These are phyloP conservation scores for Stachybotrys elegans DNA, from an alignment of 2,329 filamentous ascomycete species.

Conservation along the genomic window DNA sequence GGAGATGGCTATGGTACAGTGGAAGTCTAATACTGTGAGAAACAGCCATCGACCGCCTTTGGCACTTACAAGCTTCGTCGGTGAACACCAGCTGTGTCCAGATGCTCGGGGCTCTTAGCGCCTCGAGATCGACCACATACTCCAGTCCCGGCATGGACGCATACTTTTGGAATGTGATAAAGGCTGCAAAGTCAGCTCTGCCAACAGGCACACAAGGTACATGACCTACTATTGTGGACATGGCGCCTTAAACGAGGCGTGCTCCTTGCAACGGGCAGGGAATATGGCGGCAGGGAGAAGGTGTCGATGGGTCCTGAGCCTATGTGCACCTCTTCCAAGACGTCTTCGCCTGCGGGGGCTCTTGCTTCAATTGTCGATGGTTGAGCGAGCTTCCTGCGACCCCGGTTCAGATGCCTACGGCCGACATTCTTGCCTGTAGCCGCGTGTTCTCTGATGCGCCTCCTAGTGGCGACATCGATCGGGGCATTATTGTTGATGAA, in stretches of 20 bases:
- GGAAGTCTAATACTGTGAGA: conserved; percentile 4
- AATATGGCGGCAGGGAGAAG: neutral
- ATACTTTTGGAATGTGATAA: neutral
- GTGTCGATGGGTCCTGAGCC: conserved; percentile 6
- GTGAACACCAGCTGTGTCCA: conserved; percentile 9
- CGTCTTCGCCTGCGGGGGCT: neutral
- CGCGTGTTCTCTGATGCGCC: conserved; percentile 9
- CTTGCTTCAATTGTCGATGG: conserved; percentile 4
- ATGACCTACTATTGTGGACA: conserved; percentile 7
- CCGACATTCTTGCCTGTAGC: conserved; percentile 11
- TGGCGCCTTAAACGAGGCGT: conserved; percentile 1
- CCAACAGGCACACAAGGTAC: too few species aligned
- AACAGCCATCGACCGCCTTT: neutral
- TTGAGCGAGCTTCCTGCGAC: conserved; percentile 3
- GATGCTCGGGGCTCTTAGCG: conserved; percentile 2
- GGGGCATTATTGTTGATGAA: conserved; percentile 8
- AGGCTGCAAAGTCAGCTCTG: too few species aligned
- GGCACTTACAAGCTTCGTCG: conserved; percentile 10
- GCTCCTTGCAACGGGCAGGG: neutral
- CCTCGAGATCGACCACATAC: neutral
- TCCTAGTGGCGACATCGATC: conserved; percentile 4
- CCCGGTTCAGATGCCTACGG: too few species aligned
- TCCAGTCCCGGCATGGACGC: conserved; percentile 1
- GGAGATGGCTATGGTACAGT: conserved; percentile 6
- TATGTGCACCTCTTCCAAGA: neutral